phyloP scores from a whole-genome alignment of 176 grass and related monocot genomes.

The Pharus latifolius region DNA sequence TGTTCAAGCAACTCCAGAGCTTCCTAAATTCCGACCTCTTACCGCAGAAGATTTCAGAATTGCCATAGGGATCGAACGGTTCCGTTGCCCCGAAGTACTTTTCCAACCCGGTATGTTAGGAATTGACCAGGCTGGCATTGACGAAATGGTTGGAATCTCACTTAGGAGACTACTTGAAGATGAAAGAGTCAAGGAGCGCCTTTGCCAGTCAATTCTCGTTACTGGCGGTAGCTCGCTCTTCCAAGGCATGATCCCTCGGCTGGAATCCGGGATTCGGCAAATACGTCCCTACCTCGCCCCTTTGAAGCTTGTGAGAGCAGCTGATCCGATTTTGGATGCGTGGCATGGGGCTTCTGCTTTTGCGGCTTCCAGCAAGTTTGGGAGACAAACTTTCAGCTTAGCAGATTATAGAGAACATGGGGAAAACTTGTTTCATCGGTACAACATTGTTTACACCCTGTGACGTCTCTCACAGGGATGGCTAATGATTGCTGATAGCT shows the following conservation, averaged over 20 bases:
- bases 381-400: slow-evolving; percentile 56
- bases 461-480: neutral
- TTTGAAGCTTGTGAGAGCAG: slow-evolving; percentile 54
- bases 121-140: slow-evolving; percentile 68
- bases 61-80: slow-evolving; percentile 61
- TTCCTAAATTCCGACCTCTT: slow-evolving; percentile 29
- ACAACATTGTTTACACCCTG: slow-evolving; percentile 69
- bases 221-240: slow-evolving; percentile 80
- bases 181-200: slow-evolving; percentile 52
- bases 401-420: slow-evolving; percentile 88
- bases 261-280: slow-evolving; percentile 71
- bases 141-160: slow-evolving; percentile 77
- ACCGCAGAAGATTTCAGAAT: slow-evolving; percentile 76
- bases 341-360: slow-evolving; percentile 76
- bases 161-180: slow-evolving; percentile 54
- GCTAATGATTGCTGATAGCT: neutral
- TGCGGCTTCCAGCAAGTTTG: slow-evolving; percentile 47
- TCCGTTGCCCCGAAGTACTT: slow-evolving; percentile 70
- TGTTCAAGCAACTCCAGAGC: slow-evolving; percentile 33
- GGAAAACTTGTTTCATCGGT: slow-evolving; percentile 48
- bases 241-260: slow-evolving; percentile 61
- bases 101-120: slow-evolving; percentile 88
- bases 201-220: slow-evolving; percentile 65
- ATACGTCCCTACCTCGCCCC: slow-evolving; percentile 65
- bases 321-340: slow-evolving; percentile 60